A percentile compares a stretch with the other conserved stretches of the same genome.
Evolutionary conservation across 1,284 basidiomycete species (phyloP).

Genomic region (Wallemia hederae): DNA sequence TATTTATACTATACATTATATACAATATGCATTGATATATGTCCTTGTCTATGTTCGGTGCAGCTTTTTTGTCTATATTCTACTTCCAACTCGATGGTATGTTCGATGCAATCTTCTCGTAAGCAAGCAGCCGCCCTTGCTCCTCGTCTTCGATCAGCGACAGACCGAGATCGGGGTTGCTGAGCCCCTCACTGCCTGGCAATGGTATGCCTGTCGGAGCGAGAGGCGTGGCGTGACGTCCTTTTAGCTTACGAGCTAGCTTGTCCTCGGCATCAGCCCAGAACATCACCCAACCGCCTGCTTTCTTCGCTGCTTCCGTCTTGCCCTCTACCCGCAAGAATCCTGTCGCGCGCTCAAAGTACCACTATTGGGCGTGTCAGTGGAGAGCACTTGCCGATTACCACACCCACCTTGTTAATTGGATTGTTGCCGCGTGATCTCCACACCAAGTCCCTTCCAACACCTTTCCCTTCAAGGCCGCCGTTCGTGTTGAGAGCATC

Average conservation of each 20-base stretch:
- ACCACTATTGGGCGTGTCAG: conserved; percentile 30
- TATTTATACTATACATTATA: not conserved
- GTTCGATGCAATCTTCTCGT: conserved; percentile 40
- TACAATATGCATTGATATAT: too few relatives aligned
- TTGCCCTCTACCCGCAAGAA: conserved; percentile 34
- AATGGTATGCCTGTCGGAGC: conserved; percentile 12
- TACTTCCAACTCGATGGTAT: conserved; percentile 48
- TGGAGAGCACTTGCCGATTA: not conserved
- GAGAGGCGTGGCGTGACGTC: conserved; percentile 8
- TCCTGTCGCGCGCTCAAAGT: conserved; percentile 81
- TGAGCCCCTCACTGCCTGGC: conserved; percentile 17
- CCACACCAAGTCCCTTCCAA: conserved; percentile 88
- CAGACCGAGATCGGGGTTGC: conserved; percentile 24
- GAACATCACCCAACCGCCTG: conserved; percentile 62
- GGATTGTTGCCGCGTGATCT: conserved; percentile 72
- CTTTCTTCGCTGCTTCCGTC: conserved; percentile 7
- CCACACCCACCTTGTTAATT: conserved; percentile 36
- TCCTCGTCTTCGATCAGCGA: conserved; percentile 59
- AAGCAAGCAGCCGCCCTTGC: conserved; percentile 36
- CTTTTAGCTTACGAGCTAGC: conserved; percentile 20
- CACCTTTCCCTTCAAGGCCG: conserved; percentile 59
- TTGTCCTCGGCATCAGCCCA: conserved; percentile 93
- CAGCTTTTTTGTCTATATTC: conserved; percentile 1
- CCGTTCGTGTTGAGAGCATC: conserved; percentile 78
- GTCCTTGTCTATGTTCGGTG: too few relatives aligned